These are phyloP conservation scores for Hymenoscyphus albidus DNA, from an alignment of 2,329 filamentous ascomycete genomes.

Conservation along the genomic window DNA sequence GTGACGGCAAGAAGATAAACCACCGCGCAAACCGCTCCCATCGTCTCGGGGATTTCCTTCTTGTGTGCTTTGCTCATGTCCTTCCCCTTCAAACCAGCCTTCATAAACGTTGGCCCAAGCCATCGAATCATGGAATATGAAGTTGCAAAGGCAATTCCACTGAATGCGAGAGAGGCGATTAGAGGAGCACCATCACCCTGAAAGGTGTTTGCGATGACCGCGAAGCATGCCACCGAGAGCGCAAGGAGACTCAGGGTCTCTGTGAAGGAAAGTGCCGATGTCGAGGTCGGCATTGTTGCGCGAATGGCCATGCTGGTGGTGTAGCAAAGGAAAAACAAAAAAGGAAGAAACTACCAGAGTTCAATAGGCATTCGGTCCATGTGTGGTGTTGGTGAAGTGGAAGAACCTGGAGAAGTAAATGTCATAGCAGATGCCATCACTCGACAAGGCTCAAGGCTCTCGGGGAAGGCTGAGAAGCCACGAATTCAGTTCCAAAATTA, in stretches of 20 bases:
- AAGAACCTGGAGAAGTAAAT: not conserved
- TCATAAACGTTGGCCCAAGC: slow-evolving; percentile 87
- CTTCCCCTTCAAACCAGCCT: slow-evolving; percentile 80
- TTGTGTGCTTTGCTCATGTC: slow-evolving; percentile 78
- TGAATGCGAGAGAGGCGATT: slow-evolving; percentile 82
- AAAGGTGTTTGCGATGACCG: slow-evolving; percentile 76
- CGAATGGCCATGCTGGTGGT: slow-evolving; percentile 13
- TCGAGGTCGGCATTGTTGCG: slow-evolving; percentile 13
- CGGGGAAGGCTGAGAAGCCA: slow-evolving; percentile 16
- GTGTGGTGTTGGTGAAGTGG: not conserved
- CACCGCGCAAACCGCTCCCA: slow-evolving; percentile 89
- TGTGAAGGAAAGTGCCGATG: slow-evolving; percentile 44
- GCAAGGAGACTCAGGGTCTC: slow-evolving; percentile 56
- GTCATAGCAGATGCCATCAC: not conserved
- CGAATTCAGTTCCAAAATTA: slow-evolving; percentile 10
- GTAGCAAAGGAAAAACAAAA: slow-evolving; percentile 4
- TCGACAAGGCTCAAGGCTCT: not conserved
- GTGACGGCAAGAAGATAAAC: slow-evolving; percentile 89
- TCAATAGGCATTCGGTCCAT: slow-evolving; percentile 8
- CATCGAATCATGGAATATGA: slow-evolving; percentile 86
- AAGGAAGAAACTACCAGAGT: not conserved
- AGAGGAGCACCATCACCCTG: slow-evolving; percentile 81
- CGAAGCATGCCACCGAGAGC: slow-evolving; percentile 65
- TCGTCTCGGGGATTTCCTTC: slow-evolving; percentile 85
- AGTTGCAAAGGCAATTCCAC: slow-evolving; percentile 75